A percentile compares a stretch with the other conserved stretches of the same genome.
Evolutionary conservation across 176 grass and related monocot species (phyloP).

Genomic region (Avena atlantica): DNA sequence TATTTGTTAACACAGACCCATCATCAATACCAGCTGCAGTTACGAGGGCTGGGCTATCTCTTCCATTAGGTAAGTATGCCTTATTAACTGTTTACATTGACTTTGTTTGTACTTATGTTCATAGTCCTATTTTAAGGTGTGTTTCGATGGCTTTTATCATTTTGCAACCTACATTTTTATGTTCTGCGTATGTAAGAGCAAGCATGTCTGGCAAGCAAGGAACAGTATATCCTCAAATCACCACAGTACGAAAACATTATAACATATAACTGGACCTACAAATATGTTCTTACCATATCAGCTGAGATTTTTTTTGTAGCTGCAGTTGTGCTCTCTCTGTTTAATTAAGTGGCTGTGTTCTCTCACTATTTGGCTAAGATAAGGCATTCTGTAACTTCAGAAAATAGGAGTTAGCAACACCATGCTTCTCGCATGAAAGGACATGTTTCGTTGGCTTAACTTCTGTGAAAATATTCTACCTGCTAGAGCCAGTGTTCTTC

Average conservation of each 20-base stretch:
- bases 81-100: constrained; percentile 16
- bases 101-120: constrained; percentile 14
- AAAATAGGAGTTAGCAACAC: background rate
- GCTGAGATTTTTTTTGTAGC: constrained; percentile 4
- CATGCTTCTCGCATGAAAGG: background rate
- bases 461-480: background rate
- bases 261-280: background rate
- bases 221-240: background rate
- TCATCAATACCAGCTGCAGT: constrained; percentile 86
- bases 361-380: background rate
- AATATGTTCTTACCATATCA: constrained; percentile 22
- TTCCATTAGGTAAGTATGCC: constrained; percentile 73
- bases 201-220: background rate
- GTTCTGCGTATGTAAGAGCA: background rate
- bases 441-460: background rate
- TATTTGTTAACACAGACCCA: constrained; percentile 84
- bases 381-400: background rate
- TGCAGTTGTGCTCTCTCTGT: background rate
- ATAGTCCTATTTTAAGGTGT: background rate
- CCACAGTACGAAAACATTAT: background rate
- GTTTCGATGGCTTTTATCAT: background rate
- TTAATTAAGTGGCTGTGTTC: background rate
- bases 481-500: constrained; percentile 3
- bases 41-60: constrained; percentile 69
- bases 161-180: background rate